Evolutionary conservation across 192 early-diverging fungal species (phyloP), one percentile per base, ranked within the genome.

Genomic region (Coemansia sp.): DNA sequence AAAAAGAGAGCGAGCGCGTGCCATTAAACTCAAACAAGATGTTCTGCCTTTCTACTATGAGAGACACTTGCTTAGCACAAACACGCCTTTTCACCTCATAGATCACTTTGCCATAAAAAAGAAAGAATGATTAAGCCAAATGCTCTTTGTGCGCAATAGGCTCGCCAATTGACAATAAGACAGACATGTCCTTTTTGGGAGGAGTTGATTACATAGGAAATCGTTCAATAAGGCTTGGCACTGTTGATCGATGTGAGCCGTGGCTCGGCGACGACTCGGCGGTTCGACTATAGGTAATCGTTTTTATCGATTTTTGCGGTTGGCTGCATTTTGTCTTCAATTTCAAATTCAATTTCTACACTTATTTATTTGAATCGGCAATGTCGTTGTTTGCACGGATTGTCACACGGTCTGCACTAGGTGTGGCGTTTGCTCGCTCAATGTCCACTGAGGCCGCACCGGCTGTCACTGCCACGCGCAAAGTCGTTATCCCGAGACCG

Each of bases 301-400:
- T 62, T 63, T 41, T 12, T 51, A 9, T 22, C 20, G 51, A 27
- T 59, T 29, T 34, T 15, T 8, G 36, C 9, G 6, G 24, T 31
- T 33, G 29, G 5, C 42, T 16, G 11, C 5, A 11, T 43, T 43
- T 43, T 43, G 42, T 49, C n/a, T 36, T n/a, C 18, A n/a, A 38
- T n/a, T 36, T 36, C 15, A 15, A 46, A 1, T 6, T 27, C 52
- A 31, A 59, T 59, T 33, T 59, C 55, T 15, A 12, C 27, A 18
- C 18, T 59, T 31, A 20, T 20, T 22, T 9, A 36, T 16, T 18
- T 6, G 57, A 60, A 36, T 60, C 57, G 29, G n/a, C 18, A 63
- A 82, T 77, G 73, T 72, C 67, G 3, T n/a, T 70, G 33, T 65
- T 82, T 9, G 31, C 71, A 29, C 79, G 79, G 15, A 46, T 76